Conservation (phyloP, 352 stramenopile species). For the Paralagenidium karlingii region DNA sequence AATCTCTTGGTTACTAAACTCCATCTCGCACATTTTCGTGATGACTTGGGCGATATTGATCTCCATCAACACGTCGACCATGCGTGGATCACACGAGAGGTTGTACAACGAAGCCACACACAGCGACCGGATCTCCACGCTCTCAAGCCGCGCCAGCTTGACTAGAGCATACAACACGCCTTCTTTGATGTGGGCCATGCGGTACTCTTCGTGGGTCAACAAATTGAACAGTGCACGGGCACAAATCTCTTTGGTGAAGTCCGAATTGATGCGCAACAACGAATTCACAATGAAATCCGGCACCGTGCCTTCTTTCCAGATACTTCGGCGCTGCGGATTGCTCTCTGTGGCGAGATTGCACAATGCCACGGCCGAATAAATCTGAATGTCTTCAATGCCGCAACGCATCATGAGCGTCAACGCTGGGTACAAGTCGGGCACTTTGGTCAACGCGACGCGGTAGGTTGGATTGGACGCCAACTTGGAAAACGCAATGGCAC, state of each 20-base stretch:
- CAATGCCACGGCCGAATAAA: conserved; percentile 77
- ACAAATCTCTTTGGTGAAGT: conserved; percentile 83
- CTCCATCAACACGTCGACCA: conserved; percentile 72
- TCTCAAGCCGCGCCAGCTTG: conserved; percentile 74
- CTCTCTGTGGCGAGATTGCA: conserved; percentile 75
- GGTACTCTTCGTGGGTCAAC: conserved; percentile 68
- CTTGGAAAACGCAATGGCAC: conserved; percentile 68
- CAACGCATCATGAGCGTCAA: conserved; percentile 83
- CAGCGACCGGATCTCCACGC: conserved; percentile 63
- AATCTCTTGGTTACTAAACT: conserved; percentile 74
- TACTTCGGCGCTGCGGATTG: conserved; percentile 37
- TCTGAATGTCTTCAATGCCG: conserved; percentile 78
- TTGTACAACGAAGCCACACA: conserved; percentile 79
- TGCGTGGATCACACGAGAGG: conserved; percentile 50
- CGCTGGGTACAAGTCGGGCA: conserved; percentile 53
- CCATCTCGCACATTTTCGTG: conserved; percentile 75
- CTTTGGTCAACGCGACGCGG: conserved; percentile 45
- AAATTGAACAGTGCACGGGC: conserved; percentile 77
- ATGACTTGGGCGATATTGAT: conserved; percentile 77
- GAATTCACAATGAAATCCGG: conserved; percentile 85
- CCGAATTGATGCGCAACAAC: conserved; percentile 79
- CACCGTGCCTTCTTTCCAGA: conserved; percentile 80
- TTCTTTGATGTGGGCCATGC: conserved; percentile 73
- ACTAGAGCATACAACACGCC: conserved; percentile 80
- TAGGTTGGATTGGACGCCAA: conserved; percentile 44